These are phyloP conservation scores for Aspergillus nanangensis DNA, from an alignment of 495 filamentous ascomycete genomes.

Conservation along the genomic window DNA sequence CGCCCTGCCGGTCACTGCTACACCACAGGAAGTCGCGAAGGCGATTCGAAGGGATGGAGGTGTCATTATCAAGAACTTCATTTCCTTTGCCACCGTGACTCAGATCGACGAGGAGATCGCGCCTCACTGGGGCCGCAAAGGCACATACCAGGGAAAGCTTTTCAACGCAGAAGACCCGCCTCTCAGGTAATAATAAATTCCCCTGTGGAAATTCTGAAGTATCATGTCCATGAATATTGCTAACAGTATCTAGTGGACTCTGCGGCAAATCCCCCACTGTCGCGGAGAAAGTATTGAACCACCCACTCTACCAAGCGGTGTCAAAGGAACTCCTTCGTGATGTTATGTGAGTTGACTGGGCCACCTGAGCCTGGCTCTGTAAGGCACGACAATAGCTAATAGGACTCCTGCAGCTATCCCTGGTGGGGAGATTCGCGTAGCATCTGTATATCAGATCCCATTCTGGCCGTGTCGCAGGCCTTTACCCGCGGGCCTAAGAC, in stretches of 20 bases:
- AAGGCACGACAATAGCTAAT: constrained; percentile 13
- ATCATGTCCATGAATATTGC: too few relatives aligned
- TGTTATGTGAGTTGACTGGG: constrained; percentile 9
- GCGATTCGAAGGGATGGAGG: constrained; percentile 13
- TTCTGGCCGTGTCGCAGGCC: constrained; percentile 19
- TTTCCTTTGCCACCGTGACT: not conserved
- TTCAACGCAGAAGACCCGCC: not conserved
- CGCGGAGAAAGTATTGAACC: constrained; percentile 12
- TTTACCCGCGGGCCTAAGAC: constrained; percentile 19
- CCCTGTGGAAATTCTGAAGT: too few relatives aligned
- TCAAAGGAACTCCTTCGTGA: constrained; percentile 16
- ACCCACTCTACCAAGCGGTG: constrained; percentile 15
- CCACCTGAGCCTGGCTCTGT: constrained; percentile 9
- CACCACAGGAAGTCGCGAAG: constrained; percentile 2
- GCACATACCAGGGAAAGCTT: not conserved
- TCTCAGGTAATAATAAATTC: constrained; percentile 4
- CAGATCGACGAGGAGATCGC: not conserved
- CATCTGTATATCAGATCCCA: too few relatives aligned
- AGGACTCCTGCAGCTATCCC: constrained; percentile 17
- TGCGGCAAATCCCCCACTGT: constrained; percentile 9
- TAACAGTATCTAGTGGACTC: too few relatives aligned
- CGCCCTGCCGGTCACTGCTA: constrained; percentile 5
- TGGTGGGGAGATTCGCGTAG: too few relatives aligned
- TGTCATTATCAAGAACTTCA: constrained; percentile 14
- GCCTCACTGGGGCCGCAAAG: not conserved